Percentiles rank a stretch among this genome's conserved stretches.
These are phyloP conservation scores for Amanita rubescens DNA, from an alignment of 768 basidiomycete species.

Conservation along the genomic window DNA sequence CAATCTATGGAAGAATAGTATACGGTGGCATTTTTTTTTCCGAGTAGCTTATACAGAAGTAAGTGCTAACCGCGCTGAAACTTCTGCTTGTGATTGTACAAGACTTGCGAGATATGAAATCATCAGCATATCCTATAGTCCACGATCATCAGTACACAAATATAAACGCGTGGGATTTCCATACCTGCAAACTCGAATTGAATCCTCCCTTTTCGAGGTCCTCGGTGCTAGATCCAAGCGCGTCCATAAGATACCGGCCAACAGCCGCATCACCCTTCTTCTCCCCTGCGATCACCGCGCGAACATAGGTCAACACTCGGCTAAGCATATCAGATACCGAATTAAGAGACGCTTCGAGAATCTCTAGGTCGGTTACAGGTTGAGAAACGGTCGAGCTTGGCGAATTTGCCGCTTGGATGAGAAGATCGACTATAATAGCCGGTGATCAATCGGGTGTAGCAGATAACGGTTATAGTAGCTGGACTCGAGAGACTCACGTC, in stretches of 20 bases:
- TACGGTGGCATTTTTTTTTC: not conserved
- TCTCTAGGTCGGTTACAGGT: constrained; percentile 62
- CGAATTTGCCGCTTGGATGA: constrained; percentile 43
- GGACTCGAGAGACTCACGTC: constrained; percentile 71
- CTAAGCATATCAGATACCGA: constrained; percentile 74
- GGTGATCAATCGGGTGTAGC: not conserved
- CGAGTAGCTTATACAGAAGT: constrained; percentile 32
- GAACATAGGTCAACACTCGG: constrained; percentile 80
- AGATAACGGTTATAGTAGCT: not conserved
- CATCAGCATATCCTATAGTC: constrained; percentile 78
- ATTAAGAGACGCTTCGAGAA: constrained; percentile 67
- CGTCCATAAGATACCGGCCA: constrained; percentile 88
- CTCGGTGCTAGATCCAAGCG: constrained; percentile 64
- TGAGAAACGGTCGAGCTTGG: constrained; percentile 41
- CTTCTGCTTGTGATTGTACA: constrained; percentile 88
- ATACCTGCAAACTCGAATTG: constrained; percentile 68
- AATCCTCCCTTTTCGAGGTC: constrained; percentile 67
- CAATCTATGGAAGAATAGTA: constrained; percentile 9
- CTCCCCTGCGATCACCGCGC: constrained; percentile 71
- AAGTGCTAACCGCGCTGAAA: constrained; percentile 81
- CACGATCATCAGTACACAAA: not conserved
- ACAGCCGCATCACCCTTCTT: constrained; percentile 74
- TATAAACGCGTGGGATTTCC: constrained; percentile 5
- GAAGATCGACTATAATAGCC: constrained; percentile 61
- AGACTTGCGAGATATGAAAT: constrained; percentile 92